phyloP scores from a whole-genome alignment of 768 basidiomycete genomes.

The Auricularia heimuer region DNA sequence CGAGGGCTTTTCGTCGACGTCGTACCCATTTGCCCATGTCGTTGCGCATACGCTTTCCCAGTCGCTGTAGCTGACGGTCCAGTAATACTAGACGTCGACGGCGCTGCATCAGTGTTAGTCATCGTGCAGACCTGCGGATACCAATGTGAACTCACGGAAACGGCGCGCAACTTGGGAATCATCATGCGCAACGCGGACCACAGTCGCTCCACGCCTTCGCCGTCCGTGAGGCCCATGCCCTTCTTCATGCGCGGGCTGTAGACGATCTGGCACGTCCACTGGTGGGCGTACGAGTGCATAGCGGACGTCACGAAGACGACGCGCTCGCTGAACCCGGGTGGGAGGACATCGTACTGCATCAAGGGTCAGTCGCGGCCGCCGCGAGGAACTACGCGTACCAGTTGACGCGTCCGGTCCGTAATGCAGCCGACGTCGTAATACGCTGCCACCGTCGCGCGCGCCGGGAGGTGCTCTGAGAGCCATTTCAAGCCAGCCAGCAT shows the following conservation, averaged over 20 bases:
- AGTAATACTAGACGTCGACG: conserved; percentile 24
- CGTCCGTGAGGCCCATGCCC: conserved; percentile 21
- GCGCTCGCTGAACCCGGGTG: neutral
- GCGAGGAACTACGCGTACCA: neutral
- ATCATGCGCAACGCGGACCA: conserved; percentile 28
- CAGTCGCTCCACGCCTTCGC: conserved; percentile 24
- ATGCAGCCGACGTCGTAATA: neutral
- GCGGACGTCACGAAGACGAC: neutral
- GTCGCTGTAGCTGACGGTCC: conserved; percentile 21
- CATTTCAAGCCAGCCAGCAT: neutral
- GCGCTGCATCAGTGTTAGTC: conserved; percentile 10
- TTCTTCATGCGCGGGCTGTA: conserved; percentile 22
- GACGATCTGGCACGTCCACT: conserved; percentile 3
- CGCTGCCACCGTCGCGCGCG: neutral
- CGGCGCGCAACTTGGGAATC: conserved; percentile 18
- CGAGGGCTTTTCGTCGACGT: conserved; percentile 12
- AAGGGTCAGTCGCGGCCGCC: neutral
- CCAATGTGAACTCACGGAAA: neutral
- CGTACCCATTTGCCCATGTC: conserved; percentile 27
- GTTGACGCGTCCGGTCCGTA: neutral
- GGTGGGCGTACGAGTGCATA: conserved; percentile 10
- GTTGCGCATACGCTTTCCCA: conserved; percentile 18
- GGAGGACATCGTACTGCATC: neutral
- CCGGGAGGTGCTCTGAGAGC: neutral
- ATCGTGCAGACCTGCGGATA: neutral